Base-by-base conservation (phyloP, 2,329 filamentous ascomycete genomes). In the Colletotrichum gigasporum region DNA sequence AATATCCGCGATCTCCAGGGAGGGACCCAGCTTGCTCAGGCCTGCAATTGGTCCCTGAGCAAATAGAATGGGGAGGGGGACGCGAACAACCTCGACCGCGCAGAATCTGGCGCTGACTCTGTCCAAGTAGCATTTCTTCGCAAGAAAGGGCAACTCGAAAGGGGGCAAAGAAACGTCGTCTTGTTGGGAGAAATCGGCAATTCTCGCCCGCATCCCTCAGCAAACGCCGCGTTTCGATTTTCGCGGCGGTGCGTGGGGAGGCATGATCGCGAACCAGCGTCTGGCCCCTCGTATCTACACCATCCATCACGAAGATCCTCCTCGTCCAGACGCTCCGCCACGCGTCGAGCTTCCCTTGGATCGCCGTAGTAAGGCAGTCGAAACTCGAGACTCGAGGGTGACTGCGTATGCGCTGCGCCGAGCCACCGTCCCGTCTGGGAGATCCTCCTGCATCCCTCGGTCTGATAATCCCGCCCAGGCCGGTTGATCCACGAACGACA, bases 241-340 rank as follows among this genome's bases (percentile, higher is more conserved):
- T 37, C 54, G 54, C 47, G 24, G 35, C 16, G 60, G 47, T 24
- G 57, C 5, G 16, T 32, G 30, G 42, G n/a, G 12, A 34, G 39
- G 39, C 22, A 55, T 45, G 41, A 61, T 56, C 39, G 52, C 20
- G 34, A 30, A 22, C 45, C 44, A 11, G 18, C 14, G 18, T 11
- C 28, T n/a, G 24, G 26, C 39, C 45, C 39, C 47, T 60, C 35
- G 32, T 32, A 39, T n/a, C n/a, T n/a, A n/a, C n/a, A n/a, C n/a
- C n/a, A n/a, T n/a, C n/a, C n/a, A n/a, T 47, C 54, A 41, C 32
- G 45, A 24, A 26, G 45, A 63, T 63, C 54, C 30, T 47, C 60
- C 39, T 52, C 20, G 45, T 52, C 54, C 26, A 63, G 45, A 47
- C 42, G 24, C 22, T 18, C 37, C 32, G 45, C 30, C 45, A 39